phyloP scores from a whole-genome alignment of 108 stramenopile species.

The Nannochloropsis oceanica region DNA sequence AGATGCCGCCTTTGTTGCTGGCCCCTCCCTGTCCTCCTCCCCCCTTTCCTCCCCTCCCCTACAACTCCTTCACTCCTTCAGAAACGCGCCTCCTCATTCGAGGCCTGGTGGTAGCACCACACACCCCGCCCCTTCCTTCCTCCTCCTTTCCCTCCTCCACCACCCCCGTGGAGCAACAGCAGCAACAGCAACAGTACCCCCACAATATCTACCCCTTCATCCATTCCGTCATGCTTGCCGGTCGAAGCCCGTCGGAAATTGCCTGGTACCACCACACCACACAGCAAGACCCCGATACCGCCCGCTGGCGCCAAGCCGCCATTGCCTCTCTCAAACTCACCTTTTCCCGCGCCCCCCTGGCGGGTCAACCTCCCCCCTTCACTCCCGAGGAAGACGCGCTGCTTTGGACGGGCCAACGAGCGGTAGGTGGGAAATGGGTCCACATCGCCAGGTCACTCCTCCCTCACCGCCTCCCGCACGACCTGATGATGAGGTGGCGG shows the following conservation, averaged over 20 bases:
- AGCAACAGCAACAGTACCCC: too few species aligned
- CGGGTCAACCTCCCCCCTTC: background rate
- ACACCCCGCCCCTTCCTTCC: background rate
- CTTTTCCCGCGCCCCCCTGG: background rate
- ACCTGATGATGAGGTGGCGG: background rate
- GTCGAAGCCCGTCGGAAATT: background rate
- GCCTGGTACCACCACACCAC: background rate
- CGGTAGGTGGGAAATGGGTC: background rate
- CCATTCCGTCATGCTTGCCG: background rate
- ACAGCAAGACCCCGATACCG: background rate
- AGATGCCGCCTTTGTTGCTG: background rate
- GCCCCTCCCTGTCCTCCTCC: background rate
- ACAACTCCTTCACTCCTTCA: background rate
- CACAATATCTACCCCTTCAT: background rate
- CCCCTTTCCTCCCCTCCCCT: background rate
- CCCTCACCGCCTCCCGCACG: background rate
- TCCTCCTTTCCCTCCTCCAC: too few species aligned
- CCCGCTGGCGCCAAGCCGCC: background rate
- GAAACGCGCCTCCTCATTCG: background rate
- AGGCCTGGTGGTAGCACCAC: background rate
- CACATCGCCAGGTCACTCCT: background rate
- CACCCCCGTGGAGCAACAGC: too few species aligned
- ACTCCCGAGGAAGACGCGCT: background rate
- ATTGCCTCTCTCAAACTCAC: background rate
- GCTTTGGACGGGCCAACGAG: background rate